Evolutionary conservation across 2,329 filamentous ascomycete species (phyloP).

Genomic region (Fusarium proliferatum): DNA sequence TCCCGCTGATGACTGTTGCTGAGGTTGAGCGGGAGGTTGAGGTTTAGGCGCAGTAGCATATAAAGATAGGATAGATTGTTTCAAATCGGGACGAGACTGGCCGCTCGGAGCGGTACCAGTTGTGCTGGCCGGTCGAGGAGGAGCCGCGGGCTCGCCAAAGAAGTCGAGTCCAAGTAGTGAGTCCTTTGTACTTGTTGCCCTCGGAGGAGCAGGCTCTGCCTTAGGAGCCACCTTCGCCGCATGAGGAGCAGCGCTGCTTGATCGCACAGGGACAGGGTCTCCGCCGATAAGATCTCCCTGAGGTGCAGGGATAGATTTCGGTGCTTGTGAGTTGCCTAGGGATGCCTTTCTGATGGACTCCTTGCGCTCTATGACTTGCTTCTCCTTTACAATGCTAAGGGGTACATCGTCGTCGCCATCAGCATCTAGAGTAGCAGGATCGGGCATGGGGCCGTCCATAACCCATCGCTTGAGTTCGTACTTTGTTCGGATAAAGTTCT

Average conservation of each 20-base stretch:
- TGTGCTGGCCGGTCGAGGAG: constrained; percentile 86
- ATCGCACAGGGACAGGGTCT: constrained; percentile 73
- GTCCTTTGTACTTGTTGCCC: constrained; percentile 80
- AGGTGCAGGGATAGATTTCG: constrained; percentile 53
- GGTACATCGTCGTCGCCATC: constrained; percentile 87
- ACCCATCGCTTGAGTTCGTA: constrained; percentile 99
- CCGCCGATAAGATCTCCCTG: constrained; percentile 87
- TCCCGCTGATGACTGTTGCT: constrained; percentile 62
- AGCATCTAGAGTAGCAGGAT: constrained; percentile 86
- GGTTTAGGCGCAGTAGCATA: constrained; percentile 88
- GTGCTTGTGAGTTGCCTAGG: constrained; percentile 55
- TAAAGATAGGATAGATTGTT: constrained; percentile 95
- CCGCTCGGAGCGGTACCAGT: constrained; percentile 69
- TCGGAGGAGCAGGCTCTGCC: constrained; percentile 72
- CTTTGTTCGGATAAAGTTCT: constrained; percentile 99
- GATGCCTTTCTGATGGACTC: constrained; percentile 71
- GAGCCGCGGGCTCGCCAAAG: constrained; percentile 78
- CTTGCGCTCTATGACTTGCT: constrained; percentile 71
- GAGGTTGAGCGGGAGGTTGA: constrained; percentile 65
- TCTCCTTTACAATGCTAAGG: constrained; percentile 72
- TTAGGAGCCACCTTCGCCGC: constrained; percentile 68
- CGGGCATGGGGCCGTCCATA: constrained; percentile 96
- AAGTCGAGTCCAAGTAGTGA: constrained; percentile 94
- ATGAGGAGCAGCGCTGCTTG: constrained; percentile 78
- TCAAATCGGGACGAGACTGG: constrained; percentile 89